Percentiles rank a stretch among this genome's conserved stretches.
These are phyloP conservation scores for Syzygium aqueum DNA, from an alignment of 345 rosid species.

Conservation along the genomic window DNA sequence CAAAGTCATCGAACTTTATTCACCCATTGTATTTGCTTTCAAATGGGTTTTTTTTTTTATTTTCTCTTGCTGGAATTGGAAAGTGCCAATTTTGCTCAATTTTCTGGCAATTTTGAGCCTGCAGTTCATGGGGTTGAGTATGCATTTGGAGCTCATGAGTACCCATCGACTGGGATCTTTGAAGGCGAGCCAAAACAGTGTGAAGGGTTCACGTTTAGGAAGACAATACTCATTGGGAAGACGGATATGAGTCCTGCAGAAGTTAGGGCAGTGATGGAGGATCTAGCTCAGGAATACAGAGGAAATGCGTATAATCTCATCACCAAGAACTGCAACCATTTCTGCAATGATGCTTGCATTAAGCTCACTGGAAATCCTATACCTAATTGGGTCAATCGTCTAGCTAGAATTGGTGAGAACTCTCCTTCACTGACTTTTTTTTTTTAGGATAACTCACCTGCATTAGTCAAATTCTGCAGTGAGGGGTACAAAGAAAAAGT, in stretches of 20 bases:
- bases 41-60: neutral
- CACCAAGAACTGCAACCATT: conserved; percentile 95
- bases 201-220: conserved; percentile 83
- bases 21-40: neutral
- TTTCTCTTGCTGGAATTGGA: neutral
- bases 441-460: too few relatives aligned
- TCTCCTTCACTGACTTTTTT: neutral
- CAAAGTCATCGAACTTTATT: neutral
- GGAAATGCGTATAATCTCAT: conserved; percentile 91
- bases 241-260: conserved; percentile 57
- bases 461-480: neutral
- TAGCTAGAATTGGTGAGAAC: conserved; percentile 79
- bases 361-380: conserved; percentile 74
- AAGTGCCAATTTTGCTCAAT: neutral
- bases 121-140: conserved; percentile 92
- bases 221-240: conserved; percentile 77
- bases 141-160: conserved; percentile 96
- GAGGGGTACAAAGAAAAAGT: neutral
- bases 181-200: conserved; percentile 91
- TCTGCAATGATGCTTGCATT: conserved; percentile 82
- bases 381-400: conserved; percentile 95
- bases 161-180: conserved; percentile 85
- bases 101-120: neutral
- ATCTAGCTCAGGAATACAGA: conserved; percentile 54
- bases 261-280: conserved; percentile 76